Evolutionary conservation across 1,139 yeast species (phyloP).

Genomic region (Blastobotrys indianensis): DNA sequence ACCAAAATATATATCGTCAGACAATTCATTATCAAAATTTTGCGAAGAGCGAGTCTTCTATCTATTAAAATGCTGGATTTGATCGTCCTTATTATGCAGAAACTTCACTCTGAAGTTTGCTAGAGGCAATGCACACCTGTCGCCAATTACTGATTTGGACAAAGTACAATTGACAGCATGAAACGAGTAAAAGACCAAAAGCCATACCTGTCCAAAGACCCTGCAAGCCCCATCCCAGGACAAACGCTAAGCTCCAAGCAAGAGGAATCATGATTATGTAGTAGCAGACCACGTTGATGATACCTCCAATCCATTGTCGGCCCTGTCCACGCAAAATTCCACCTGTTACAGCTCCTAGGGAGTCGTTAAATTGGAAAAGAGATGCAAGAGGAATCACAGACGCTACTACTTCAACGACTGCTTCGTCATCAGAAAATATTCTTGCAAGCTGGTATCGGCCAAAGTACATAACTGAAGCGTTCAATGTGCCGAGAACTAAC

Average conservation of each 20-base stretch:
- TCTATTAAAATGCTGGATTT: no score
- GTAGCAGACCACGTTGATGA: conserved; percentile 67
- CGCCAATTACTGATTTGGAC: conserved; percentile 13
- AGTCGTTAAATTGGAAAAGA: conserved; percentile 69
- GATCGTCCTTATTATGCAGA: no score
- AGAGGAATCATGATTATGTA: conserved; percentile 68
- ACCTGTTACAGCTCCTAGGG: conserved; percentile 74
- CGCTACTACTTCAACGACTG: conserved; percentile 47
- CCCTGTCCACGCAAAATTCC: conserved; percentile 88
- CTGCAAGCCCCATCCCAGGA: conserved; percentile 44
- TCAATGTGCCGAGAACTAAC: conserved; percentile 48
- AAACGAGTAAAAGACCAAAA: conserved; percentile 35
- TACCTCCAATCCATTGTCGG: conserved; percentile 76
- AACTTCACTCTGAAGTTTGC: no score
- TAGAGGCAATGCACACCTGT: conserved; percentile 1
- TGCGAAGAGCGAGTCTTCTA: no score
- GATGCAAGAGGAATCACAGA: conserved; percentile 68
- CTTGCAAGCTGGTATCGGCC: conserved; percentile 54
- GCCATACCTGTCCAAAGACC: conserved; percentile 88
- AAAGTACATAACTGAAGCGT: conserved; percentile 47
- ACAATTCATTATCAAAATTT: no score
- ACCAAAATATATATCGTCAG: no score
- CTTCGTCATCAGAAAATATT: conserved; percentile 62
- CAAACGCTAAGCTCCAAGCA: conserved; percentile 59
- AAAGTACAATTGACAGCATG: conserved; percentile 6